Base-by-base conservation (phyloP, 1,139 yeast genomes). In the Pichia cactophila region DNA sequence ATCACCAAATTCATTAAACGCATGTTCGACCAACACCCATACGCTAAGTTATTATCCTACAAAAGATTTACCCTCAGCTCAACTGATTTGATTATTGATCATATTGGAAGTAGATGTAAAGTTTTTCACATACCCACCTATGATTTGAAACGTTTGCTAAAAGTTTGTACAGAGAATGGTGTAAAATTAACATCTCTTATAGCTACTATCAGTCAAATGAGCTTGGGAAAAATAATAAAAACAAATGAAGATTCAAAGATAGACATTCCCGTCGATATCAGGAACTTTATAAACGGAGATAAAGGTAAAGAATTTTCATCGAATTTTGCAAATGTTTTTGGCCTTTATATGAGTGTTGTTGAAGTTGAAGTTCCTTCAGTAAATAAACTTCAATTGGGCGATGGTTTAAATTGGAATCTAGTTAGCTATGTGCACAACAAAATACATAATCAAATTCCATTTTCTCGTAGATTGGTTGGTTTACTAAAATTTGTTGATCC, bases 171-270 rank as follows among this genome's bases (percentile, higher is more conserved):
- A 29, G 8, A 23, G 3, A 40, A 50, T 23, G 36, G 49, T 4
- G 57, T 61, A 8, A 59, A 55, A 29, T 37, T 61, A 5, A 60
- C 63, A 1, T 46, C 61, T 1, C 43, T 59, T 26, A n/a, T 61
- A 6, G 16, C 33, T n/a, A 28, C 35, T 6, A 42, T 48, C 11
- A 36, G 43, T 17, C 43, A 48, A 29, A 20, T 45, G 28, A 48
- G 51, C 42, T 20, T 39, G 11, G 37, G 41, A 14, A 40, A 39
- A n/a, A 28, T 23, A 5, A 41, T 48, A 14, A n/a, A 23, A 9
- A 29, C 37, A 6, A 53, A 52, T 4, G 41, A 52, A 3, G 57
- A 54, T 43, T 50, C 54, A 1, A 3, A 6, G 1, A 39, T 47
- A 2, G 2, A 41, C 0, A 41, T 59, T 26, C 62, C 64, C 0